A percentile compares a stretch with the other conserved stretches of the same genome.
phyloP scores from a whole-genome alignment of 2,329 filamentous ascomycete genomes.

The Aspergillus tanneri region DNA sequence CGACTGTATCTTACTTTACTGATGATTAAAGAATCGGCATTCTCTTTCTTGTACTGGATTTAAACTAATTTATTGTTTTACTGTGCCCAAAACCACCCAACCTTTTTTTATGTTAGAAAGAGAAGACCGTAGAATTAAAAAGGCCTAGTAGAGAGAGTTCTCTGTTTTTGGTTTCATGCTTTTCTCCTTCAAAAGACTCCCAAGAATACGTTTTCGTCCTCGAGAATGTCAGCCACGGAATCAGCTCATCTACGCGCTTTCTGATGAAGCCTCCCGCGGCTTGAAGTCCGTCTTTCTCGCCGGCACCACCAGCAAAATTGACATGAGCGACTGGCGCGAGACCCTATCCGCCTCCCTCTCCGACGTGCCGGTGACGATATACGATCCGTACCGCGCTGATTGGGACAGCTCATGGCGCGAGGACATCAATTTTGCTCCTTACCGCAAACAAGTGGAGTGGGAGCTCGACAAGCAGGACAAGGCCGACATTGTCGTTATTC shows the following conservation, averaged over 20 bases:
- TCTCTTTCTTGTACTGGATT: no score
- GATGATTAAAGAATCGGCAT: no score
- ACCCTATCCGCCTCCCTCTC: conserved; percentile 4
- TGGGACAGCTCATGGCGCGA: conserved; percentile 11
- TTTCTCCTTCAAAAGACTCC: not conserved
- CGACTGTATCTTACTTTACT: no score
- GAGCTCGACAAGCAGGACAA: conserved; percentile 10
- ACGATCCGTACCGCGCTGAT: conserved; percentile 8
- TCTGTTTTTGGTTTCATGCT: no score
- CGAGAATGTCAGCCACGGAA: not conserved
- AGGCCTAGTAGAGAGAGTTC: no score
- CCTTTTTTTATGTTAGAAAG: no score
- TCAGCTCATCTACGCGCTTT: conserved; percentile 11
- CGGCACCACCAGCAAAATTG: conserved; percentile 5
- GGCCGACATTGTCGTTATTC: conserved; percentile 9
- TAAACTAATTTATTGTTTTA: no score
- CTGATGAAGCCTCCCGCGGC: conserved; percentile 4
- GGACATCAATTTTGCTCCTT: conserved; percentile 7
- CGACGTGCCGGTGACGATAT: conserved; percentile 3
- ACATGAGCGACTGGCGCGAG: conserved; percentile 7
- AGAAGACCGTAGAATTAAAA: no score
- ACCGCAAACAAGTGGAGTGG: conserved; percentile 12
- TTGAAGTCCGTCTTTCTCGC: conserved; percentile 7
- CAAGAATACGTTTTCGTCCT: not conserved
- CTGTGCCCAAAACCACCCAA: no score